Evolutionary conservation across 2,329 filamentous ascomycete species (phyloP), one percentile per base, ranked within the genome.

Genomic region (Talaromyces islandicus): DNA sequence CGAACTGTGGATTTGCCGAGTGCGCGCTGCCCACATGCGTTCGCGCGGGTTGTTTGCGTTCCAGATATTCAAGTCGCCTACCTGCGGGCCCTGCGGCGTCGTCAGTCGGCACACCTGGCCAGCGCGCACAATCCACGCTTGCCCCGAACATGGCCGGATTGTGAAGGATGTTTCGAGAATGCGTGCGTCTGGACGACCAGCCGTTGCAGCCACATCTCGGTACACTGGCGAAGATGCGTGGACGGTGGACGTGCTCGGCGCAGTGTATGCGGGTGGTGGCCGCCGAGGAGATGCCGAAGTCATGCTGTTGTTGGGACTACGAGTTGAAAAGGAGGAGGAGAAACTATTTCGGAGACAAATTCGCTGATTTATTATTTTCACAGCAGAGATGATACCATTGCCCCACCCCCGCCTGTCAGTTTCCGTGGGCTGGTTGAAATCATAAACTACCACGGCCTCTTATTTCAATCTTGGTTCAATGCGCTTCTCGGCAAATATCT

Each of bases 61-160:
- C 89, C 89, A 95, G 67, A 94, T 82, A 72, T 95, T 95, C 19
- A 94, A 77, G 67, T 94, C 91, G 58, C 90, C 89, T 54, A 95
- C 90, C 75, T 95, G 91, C 0, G 91, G 85, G 0, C 91, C 91
- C 58, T 87, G 78, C 0, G 89, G 89, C 0, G 90, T 93, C 60
- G 85, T 88, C 63, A 95, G 86, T 14, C 86, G 84, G 62, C 90
- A 84, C 60, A 94, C 82, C 54, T 82, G 82, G 3, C 89, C 88
- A 1, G 84, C 84, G 0, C 85, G 82, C 0, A 88, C 89, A 54
- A 82, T 80, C 88, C 88, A 94, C 1, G 90, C 89, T 62, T 80
- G 80, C 0, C 88, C 91, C 2, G 87, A 90, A 35, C 90, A 85
- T 30, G 91, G 89, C 0, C 89, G 87, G 29, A 94, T 78, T 1